phyloP scores from a whole-genome alignment of 2,329 filamentous ascomycete genomes.

The Apiospora malaysiana region DNA sequence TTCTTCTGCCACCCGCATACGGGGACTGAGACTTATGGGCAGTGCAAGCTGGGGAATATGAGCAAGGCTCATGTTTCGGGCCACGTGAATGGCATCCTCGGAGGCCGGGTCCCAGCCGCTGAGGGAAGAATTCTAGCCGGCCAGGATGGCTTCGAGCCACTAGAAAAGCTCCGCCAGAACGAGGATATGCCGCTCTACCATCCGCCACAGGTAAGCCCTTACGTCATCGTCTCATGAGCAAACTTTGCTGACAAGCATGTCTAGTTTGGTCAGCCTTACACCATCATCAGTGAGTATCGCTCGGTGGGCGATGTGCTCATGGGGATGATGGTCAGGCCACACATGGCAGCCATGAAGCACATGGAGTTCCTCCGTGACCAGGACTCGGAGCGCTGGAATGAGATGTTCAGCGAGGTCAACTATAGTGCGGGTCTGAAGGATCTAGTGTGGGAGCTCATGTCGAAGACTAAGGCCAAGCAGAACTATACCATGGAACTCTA shows the following conservation, averaged over 20 bases:
- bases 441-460: conserved; percentile 23
- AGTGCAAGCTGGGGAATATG: conserved; percentile 60
- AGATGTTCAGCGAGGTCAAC: not conserved
- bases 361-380: conserved; percentile 22
- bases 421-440: conserved; percentile 25
- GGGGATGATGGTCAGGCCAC: conserved; percentile 39
- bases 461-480: conserved; percentile 8
- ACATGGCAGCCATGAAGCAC: not conserved
- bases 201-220: conserved; percentile 34
- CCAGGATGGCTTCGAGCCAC: conserved; percentile 23
- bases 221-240: too few relatives aligned
- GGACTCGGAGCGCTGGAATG: not conserved
- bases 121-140: conserved; percentile 35
- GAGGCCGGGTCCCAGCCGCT: conserved; percentile 18
- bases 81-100: conserved; percentile 36
- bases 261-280: conserved; percentile 33
- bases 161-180: conserved; percentile 30
- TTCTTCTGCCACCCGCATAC: conserved; percentile 56
- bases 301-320: conserved; percentile 38
- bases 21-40: conserved; percentile 53
- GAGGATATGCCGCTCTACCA: conserved; percentile 30
- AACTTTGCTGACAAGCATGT: not conserved
- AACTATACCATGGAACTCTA: conserved; percentile 20
- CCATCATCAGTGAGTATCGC: conserved; percentile 38
- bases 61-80: conserved; percentile 47